These are phyloP conservation scores for Ordospora pajunii DNA, from an alignment of 371 early-diverging fungal species.

Conservation along the genomic window DNA sequence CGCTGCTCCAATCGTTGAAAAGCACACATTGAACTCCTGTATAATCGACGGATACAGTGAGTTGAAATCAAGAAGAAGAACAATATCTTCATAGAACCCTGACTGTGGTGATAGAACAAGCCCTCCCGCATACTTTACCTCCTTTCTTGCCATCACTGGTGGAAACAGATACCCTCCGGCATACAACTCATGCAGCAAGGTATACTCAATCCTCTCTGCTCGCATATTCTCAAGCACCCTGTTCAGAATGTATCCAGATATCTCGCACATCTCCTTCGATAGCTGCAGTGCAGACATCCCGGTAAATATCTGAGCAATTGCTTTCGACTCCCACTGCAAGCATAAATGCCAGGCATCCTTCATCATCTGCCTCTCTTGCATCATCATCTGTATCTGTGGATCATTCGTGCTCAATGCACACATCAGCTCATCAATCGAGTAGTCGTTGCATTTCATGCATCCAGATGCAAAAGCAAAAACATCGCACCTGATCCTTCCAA, in stretches of 20 bases:
- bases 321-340: slow-evolving; percentile 8
- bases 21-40: slow-evolving; percentile 98
- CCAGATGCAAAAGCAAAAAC: slow-evolving; percentile 36
- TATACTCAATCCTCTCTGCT: slow-evolving; percentile 90
- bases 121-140: slow-evolving; percentile 90
- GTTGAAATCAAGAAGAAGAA: slow-evolving; percentile 95
- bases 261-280: slow-evolving; percentile 54
- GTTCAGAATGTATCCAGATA: slow-evolving; percentile 56
- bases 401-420: background rate
- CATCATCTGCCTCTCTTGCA: background rate
- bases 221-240: slow-evolving; percentile 77
- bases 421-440: slow-evolving; percentile 43
- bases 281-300: slow-evolving; percentile 48
- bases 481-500: slow-evolving; percentile 44
- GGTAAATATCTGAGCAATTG: slow-evolving; percentile 38
- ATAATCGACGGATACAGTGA: slow-evolving; percentile 98
- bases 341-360: background rate
- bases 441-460: slow-evolving; percentile 48
- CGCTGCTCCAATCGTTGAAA: slow-evolving; percentile 75
- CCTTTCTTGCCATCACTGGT: slow-evolving; percentile 64
- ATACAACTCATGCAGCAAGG: slow-evolving; percentile 87
- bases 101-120: slow-evolving; percentile 91
- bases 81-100: slow-evolving; percentile 87
- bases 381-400: background rate
- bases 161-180: slow-evolving; percentile 53